A percentile compares a stretch with the other conserved stretches of the same genome.
Evolutionary conservation across 1,139 yeast species (phyloP).

Genomic region (Debaryomyces sp.): DNA sequence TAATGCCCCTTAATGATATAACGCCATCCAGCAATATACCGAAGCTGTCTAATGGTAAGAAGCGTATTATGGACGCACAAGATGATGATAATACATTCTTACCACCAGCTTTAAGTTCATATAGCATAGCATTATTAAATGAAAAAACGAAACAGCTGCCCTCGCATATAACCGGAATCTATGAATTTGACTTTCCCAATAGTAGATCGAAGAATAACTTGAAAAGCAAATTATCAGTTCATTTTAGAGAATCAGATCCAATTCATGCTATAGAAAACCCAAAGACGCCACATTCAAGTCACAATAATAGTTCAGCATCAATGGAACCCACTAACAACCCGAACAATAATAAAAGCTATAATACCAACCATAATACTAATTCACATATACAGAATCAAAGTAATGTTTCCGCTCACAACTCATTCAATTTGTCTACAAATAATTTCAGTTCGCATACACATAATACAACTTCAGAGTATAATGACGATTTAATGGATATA

Average conservation of each 20-base stretch:
- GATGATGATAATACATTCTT: conserved; percentile 56
- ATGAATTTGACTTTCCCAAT: conserved; percentile 36
- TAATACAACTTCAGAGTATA: conserved; percentile 15
- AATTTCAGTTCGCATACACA: conserved; percentile 17
- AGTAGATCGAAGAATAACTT: conserved; percentile 18
- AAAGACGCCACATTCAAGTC: not conserved
- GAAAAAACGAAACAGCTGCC: conserved; percentile 20
- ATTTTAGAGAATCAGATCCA: conserved; percentile 24
- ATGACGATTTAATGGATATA: conserved; percentile 13
- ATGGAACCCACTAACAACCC: not conserved
- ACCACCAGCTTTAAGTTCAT: conserved; percentile 69
- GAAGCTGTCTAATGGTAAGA: conserved; percentile 5
- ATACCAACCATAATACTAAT: conserved; percentile 1
- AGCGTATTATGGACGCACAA: conserved; percentile 23
- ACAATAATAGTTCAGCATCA: not conserved
- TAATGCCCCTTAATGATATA: conserved; percentile 18
- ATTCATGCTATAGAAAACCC: not conserved
- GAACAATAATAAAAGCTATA: not conserved
- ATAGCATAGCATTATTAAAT: conserved; percentile 43
- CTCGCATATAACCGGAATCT: conserved; percentile 31
- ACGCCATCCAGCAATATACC: conserved; percentile 11
- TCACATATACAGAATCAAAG: conserved; percentile 5
- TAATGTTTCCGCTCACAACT: conserved; percentile 14
- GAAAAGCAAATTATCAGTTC: conserved; percentile 37
- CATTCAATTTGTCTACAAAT: conserved; percentile 16